Base-by-base conservation (phyloP, 2,329 filamentous ascomycete species). In the Hyphodiscus sp. region DNA sequence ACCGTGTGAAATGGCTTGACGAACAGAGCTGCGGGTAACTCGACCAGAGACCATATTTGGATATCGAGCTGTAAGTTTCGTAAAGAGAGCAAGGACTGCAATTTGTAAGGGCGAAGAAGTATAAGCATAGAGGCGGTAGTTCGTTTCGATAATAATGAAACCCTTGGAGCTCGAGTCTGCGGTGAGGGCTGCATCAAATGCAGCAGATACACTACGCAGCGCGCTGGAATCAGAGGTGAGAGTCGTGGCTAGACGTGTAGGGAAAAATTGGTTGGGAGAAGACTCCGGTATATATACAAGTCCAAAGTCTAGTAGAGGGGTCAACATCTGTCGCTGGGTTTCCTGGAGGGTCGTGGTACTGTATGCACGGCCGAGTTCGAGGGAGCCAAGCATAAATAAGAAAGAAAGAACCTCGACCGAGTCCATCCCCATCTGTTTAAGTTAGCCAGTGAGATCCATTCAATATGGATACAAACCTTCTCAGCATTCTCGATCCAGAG, bases 51-150 rank as follows among this genome's bases (percentile, higher is more conserved):
- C 87, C 72, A 99, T 88, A 73, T 96, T 95, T 1, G 89, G 88
- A 73, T 95, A 97, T 58, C 94, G 90, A 70, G 91, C 91, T 63
- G 86, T 86, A 51, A 99, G 84, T 55, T 87, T 86, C 49, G 86
- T 82, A 74, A 99, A 99, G 59, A 99, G 86, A 41, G 86, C 85
- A 45, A 99, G 84, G 56, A 99, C 90, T 51, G 91, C 90, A 60
- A 97, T 99, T 70, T 96, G 92, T 0, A 99, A 82, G 0, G 91
- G 89, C 0, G 91, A 96, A 33, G 87, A 86, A 7, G 95, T 97
- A 74, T 99, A 99, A 30, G 94, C 94, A 74, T 99, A 99, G 62
- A 99, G 75, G 23, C 94, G 88, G 74, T 96, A 97, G 73, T 99
- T 99, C 9, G 94, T 99, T 74, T 99, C 94, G 61, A 99, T 82